Evolutionary conservation across 2,329 filamentous ascomycete genomes (phyloP), one percentile per base, ranked within the genome.

Genomic region (Emmonsiellopsis sp.): DNA sequence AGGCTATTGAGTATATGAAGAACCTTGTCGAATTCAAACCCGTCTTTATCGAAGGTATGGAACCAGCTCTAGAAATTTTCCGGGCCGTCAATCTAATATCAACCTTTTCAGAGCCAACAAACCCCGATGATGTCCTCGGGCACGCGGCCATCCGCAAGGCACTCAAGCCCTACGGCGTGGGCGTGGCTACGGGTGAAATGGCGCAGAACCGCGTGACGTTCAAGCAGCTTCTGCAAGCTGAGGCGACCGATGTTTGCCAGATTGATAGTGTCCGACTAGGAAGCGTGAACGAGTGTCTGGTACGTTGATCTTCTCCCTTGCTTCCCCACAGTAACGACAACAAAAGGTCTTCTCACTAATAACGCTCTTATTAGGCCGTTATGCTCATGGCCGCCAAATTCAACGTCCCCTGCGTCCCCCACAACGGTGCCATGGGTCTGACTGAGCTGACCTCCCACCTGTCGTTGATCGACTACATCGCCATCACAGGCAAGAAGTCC

Each of bases 381-480:
- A 44, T 13, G 50, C 56, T 62, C 20, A 63, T 57, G 54, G 53
- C 47, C 7, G 44, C 53, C 20, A 57, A 58, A 49, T 59, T 58
- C 48, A 43, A 55, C 49, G 51, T 59, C 11, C 58, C 58, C 45
- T 59, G 56, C 51, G 57, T 60, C 31, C 59, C 58, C 5, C 59
- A 58, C 43, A 59, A 55, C 34, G 57, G 56, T 31, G 58, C 58
- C 32, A 59, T 59, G 58, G 58, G 57, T 31, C 56, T 59, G 20
- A 58, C 57, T 9, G 57, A 59, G 46, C 51, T 59, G 13, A 59
- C 58, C 7, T 57, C 58, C 9, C 58, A 59, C 47, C 53, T 59
- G 20, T 62, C 51, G 55, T 59, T 55, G 34, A 61, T 62, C 51
- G 60, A 60, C 51, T 63, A 62, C 46, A 51, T 63, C 50, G 59